These are phyloP conservation scores for Breynia disticha DNA, from an alignment of 441 rosid species.

Conservation along the genomic window DNA sequence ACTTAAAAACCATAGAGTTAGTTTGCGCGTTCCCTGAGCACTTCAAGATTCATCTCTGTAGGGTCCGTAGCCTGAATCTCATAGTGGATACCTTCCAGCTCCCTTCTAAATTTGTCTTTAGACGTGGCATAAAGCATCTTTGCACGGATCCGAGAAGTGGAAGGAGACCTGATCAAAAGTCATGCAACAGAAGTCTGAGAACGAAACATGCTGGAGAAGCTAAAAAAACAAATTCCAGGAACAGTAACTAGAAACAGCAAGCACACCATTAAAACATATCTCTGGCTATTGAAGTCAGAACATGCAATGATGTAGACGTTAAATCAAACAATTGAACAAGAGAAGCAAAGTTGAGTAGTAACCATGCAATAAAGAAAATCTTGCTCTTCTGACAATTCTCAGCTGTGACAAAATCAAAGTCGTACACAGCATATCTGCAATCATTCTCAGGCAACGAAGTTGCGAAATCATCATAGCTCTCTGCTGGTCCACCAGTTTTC, in stretches of 20 bases:
- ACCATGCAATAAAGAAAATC: constrained; percentile 47
- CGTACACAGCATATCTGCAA: constrained; percentile 45
- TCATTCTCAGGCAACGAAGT: constrained; percentile 38
- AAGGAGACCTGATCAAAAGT: constrained; percentile 31
- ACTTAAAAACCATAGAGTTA: neutral
- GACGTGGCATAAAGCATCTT: constrained; percentile 62
- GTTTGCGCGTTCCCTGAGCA: constrained; percentile 38
- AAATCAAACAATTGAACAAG: neutral
- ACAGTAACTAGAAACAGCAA: neutral
- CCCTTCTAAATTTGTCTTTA: constrained; percentile 46
- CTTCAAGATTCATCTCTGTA: constrained; percentile 50
- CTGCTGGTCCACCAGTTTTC: constrained; percentile 15
- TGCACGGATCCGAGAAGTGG: constrained; percentile 20
- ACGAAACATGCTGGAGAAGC: constrained; percentile 11
- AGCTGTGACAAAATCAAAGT: constrained; percentile 33
- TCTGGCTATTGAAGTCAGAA: neutral
- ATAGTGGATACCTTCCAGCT: constrained; percentile 43
- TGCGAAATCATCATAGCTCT: constrained; percentile 30
- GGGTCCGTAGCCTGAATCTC: constrained; percentile 59
- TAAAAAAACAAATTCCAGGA: neutral
- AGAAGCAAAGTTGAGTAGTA: constrained; percentile 12
- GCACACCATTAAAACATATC: neutral
- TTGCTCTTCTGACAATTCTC: constrained; percentile 40
- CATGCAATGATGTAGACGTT: neutral
- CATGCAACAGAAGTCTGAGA: constrained; percentile 4